These are phyloP conservation scores for Aphanomyces astaci DNA, from an alignment of 352 stramenopile species.

Conservation along the genomic window DNA sequence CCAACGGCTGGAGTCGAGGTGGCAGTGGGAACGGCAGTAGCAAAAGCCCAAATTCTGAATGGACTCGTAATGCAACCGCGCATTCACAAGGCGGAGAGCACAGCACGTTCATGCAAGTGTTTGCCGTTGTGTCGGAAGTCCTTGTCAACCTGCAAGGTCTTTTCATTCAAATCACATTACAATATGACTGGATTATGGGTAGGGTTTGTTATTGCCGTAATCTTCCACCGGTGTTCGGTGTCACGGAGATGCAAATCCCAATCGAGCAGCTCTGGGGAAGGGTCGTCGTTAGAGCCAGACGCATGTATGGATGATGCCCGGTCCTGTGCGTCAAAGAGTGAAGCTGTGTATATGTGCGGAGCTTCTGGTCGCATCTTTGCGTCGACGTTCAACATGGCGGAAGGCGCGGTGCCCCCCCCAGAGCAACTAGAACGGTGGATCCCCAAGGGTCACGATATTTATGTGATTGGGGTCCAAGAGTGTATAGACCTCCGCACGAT, in stretches of 20 bases:
- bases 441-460: conserved; percentile 77
- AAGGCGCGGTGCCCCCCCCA: conserved; percentile 23
- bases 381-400: conserved; percentile 84
- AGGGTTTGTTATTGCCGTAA: conserved; percentile 21
- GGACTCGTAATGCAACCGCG: not conserved
- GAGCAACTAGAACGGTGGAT: conserved; percentile 54
- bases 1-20: no score
- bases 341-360: not conserved
- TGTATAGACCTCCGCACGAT: conserved; percentile 77
- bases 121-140: not conserved
- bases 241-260: not conserved
- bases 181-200: no score
- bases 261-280: not conserved
- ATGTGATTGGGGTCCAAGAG: conserved; percentile 86
- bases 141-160: conserved; percentile 6
- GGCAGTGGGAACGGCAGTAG: no score
- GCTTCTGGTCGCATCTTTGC: conserved; percentile 66
- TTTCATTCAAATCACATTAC: not conserved
- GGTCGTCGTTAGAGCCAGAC: not conserved
- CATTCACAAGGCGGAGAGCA: not conserved
- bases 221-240: conserved; percentile 5
- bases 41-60: not conserved
- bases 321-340: not conserved
- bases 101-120: not conserved
- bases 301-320: conserved; percentile 7